Evolutionary conservation across 176 grass and related monocot genomes (phyloP).

Genomic region (Aegilops bicornis): DNA sequence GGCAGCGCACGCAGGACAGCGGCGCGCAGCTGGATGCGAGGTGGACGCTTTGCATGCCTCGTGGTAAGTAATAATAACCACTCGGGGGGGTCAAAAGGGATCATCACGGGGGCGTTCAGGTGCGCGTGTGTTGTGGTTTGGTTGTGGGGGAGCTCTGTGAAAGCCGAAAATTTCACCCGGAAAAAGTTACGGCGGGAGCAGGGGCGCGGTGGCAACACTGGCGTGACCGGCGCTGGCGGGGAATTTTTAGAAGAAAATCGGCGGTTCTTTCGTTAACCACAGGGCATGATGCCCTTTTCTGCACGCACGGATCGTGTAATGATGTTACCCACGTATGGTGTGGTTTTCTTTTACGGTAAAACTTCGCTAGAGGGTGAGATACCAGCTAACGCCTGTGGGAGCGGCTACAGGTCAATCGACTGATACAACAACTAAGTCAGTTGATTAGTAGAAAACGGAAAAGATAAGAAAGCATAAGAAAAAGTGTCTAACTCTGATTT

Average conservation of each 20-base stretch:
- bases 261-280: not conserved
- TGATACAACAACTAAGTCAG: too few species aligned
- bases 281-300: not conserved
- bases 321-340: not conserved
- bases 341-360: too few species aligned
- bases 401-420: too few species aligned
- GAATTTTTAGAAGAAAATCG: too few species aligned
- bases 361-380: too few species aligned
- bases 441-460: too few species aligned
- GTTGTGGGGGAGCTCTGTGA: not conserved
- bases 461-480: too few species aligned
- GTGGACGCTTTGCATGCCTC: conserved; percentile 20
- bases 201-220: not conserved
- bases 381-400: too few species aligned
- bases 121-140: not conserved
- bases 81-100: conserved; percentile 2
- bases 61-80: not conserved
- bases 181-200: not conserved
- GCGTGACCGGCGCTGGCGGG: too few species aligned
- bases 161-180: not conserved
- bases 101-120: not conserved
- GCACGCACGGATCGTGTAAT: not conserved
- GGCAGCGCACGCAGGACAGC: not conserved
- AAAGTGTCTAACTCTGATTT: too few species aligned
- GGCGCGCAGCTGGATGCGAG: not conserved